A percentile compares a stretch with the other conserved stretches of the same genome.
Evolutionary conservation across 1,284 basidiomycete genomes (phyloP).

Genomic region (Sporisorium reilianum): DNA sequence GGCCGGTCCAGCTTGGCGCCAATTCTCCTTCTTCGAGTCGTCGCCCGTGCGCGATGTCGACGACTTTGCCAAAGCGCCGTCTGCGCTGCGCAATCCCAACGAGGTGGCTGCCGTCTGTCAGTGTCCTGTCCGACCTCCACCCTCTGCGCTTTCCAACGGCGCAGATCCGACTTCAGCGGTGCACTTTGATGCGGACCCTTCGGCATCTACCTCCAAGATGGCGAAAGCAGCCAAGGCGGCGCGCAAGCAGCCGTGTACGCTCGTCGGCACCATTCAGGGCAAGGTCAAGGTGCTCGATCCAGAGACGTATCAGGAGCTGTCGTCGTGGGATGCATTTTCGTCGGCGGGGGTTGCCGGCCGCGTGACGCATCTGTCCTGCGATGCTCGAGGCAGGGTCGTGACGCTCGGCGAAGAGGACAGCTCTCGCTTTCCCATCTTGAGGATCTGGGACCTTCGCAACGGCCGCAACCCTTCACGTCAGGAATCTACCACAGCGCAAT

Average conservation of each 20-base stretch:
- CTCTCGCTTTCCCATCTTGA: conserved; percentile 53
- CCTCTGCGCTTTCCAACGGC: conserved; percentile 8
- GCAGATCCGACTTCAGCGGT: neutral
- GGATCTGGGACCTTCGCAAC: conserved; percentile 64
- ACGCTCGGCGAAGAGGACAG: conserved; percentile 58
- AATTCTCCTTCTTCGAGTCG: conserved; percentile 60
- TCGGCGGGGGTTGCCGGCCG: conserved; percentile 33
- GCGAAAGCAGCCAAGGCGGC: conserved; percentile 3
- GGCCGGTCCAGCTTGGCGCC: conserved; percentile 60
- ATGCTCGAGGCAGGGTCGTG: conserved; percentile 49
- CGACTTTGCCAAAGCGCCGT: conserved; percentile 53
- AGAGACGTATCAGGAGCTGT: conserved; percentile 45
- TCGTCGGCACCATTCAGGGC: conserved; percentile 55
- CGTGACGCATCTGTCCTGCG: conserved; percentile 56
- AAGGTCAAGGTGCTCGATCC: conserved; percentile 55
- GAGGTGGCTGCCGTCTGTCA: conserved; percentile 55
- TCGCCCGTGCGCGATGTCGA: conserved; percentile 48
- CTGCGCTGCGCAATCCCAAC: conserved; percentile 42
- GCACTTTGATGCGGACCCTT: conserved; percentile 10
- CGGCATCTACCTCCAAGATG: conserved; percentile 6
- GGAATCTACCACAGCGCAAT: neutral
- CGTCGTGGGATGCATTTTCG: conserved; percentile 59
- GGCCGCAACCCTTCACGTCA: conserved; percentile 18
- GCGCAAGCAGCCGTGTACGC: conserved; percentile 39
- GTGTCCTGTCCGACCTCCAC: conserved; percentile 49